These are phyloP conservation scores for Ustilago nuda DNA, from an alignment of 1,284 basidiomycete species.

Conservation along the genomic window DNA sequence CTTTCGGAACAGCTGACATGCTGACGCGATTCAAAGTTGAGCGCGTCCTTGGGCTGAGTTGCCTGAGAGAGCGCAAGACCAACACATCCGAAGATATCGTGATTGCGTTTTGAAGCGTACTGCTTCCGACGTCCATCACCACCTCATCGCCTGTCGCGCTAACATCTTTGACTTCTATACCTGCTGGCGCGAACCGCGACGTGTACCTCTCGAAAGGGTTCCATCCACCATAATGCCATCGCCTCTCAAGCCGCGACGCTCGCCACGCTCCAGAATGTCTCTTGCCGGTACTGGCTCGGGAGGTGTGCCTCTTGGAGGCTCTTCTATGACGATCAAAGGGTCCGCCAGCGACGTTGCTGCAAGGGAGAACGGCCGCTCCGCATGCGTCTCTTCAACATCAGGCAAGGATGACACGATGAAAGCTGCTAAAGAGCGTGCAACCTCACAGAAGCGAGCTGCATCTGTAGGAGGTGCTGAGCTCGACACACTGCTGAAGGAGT, in stretches of 20 bases:
- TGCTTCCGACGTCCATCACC: constrained; percentile 12
- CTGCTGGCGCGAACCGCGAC: neutral
- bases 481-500: constrained; percentile 44
- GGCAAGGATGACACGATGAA: constrained; percentile 42
- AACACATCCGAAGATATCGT: constrained; percentile 23
- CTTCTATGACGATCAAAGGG: constrained; percentile 43
- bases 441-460: constrained; percentile 45
- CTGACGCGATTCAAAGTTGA: constrained; percentile 26
- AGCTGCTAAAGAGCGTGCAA: constrained; percentile 37
- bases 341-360: constrained; percentile 21
- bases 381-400: constrained; percentile 21
- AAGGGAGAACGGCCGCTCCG: constrained; percentile 45
- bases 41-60: constrained; percentile 1
- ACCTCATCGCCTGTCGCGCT: constrained; percentile 1
- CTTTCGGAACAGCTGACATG: constrained; percentile 1
- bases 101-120: neutral
- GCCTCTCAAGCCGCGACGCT: constrained; percentile 49
- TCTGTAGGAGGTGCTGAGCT: constrained; percentile 46
- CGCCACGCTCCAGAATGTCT: constrained; percentile 45
- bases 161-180: neutral
- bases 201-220: neutral
- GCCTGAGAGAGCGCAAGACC: constrained; percentile 21
- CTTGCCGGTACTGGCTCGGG: constrained; percentile 45
- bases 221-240: constrained; percentile 33
- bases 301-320: constrained; percentile 43